Evolutionary conservation across 2,329 filamentous ascomycete genomes (phyloP), one percentile per base, ranked within the genome.

Genomic region (Amauroascus niger): DNA sequence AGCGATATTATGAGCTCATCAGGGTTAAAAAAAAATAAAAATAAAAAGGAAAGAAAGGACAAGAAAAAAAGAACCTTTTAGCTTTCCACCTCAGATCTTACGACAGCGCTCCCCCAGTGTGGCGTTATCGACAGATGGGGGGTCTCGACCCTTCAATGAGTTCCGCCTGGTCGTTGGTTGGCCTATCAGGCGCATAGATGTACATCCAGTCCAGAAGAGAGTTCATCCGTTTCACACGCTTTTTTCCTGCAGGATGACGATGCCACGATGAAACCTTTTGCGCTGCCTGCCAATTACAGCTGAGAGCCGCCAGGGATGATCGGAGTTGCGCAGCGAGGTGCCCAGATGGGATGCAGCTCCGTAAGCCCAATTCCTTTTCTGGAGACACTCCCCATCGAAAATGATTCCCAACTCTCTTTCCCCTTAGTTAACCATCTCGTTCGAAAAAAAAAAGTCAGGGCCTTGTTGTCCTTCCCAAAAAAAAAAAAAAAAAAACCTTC

Each of bases 221-320:
- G 35, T 43, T 43, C 37, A 51, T 14, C 49, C 37, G 49, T 44
- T 51, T 32, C 49, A 51, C 49, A 43, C 49, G 37, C 37, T 33
- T 22, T 51, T 39, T 22, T n/a, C n/a, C 49, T 55, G 54, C 54
- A 52, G 11, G 54, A 55, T 55, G 54, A 53, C 54, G 49, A 53
- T 44, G 51, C 28, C 14, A 24, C 54, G 54, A 56, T 55, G 54
- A 53, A 48, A 56, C 54, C 54, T 43, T 35, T 16, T 39, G 4
- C 48, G 13, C n/a, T 24, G 18, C 20, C 39, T n/a, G 37, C 48
- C 48, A 51, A 51, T 51, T 13, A 51, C 33, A 11, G n/a, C 14
- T 11, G 33, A 37, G 6, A 30, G 26, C 9, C 9, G 26, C 26
- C 26, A 30, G 26, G 26, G 26, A 30, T 30, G 26, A 30, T 30